These are phyloP conservation scores for Puccinia novopanici DNA, from an alignment of 1,284 basidiomycete genomes.

Conservation along the genomic window DNA sequence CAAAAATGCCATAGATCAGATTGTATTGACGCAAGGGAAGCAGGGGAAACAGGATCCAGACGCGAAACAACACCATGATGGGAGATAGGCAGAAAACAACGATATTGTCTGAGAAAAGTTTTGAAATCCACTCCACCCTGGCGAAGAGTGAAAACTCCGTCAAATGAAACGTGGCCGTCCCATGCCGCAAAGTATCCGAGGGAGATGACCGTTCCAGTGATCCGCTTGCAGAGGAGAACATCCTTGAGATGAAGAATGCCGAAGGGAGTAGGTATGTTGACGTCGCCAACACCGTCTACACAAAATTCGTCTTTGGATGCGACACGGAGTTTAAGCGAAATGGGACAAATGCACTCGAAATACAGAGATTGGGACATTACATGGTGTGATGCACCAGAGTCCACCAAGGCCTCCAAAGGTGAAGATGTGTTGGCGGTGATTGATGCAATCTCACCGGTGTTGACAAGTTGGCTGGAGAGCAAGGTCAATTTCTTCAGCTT, in stretches of 20 bases:
- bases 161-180: neutral
- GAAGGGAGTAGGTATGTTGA: neutral
- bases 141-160: neutral
- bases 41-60: neutral
- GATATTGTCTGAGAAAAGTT: neutral
- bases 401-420: neutral
- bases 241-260: neutral
- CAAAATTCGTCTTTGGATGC: slow-evolving; percentile 5
- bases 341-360: neutral
- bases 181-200: neutral
- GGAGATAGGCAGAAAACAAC: neutral
- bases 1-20: neutral
- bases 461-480: neutral
- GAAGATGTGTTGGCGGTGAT: neutral
- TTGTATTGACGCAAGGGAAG: neutral
- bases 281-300: neutral
- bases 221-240: neutral
- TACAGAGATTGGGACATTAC: neutral
- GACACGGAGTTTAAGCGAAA: neutral
- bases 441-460: neutral
- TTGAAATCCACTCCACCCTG: too few relatives aligned
- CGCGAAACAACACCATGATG: neutral
- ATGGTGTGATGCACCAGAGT: slow-evolving; percentile 12
- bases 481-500: neutral
- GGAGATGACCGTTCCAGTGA: neutral